Percentiles rank a stretch among this genome's conserved stretches.
Evolutionary conservation across 1,284 basidiomycete genomes (phyloP).

Genomic region (Sanghuangporus weigelae): DNA sequence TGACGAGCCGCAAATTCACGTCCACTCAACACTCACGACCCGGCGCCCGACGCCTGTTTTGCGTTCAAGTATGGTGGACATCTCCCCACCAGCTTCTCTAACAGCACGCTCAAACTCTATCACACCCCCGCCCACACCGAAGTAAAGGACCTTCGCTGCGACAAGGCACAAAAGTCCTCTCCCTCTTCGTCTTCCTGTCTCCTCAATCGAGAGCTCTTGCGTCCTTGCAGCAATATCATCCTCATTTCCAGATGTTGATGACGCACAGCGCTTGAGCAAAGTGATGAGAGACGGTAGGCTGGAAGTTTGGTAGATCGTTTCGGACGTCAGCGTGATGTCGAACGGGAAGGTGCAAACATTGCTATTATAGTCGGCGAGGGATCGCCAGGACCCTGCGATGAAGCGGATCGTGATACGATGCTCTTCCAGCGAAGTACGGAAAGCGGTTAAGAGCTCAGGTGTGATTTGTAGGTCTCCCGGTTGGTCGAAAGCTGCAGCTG

Average conservation of each 20-base stretch:
- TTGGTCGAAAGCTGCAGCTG: constrained; percentile 24
- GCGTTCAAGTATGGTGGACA: constrained; percentile 51
- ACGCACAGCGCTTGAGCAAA: constrained; percentile 28
- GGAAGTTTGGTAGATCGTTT: constrained; percentile 84
- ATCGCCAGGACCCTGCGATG: constrained; percentile 80
- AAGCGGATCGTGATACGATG: constrained; percentile 64
- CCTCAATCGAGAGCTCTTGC: not conserved
- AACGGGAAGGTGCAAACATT: constrained; percentile 33
- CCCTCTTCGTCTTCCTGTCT: not conserved
- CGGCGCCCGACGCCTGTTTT: constrained; percentile 60
- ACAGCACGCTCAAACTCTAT: constrained; percentile 65
- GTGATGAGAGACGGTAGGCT: constrained; percentile 64
- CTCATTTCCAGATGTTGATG: not conserved
- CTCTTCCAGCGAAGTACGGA: constrained; percentile 50
- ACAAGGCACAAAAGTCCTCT: constrained; percentile 50
- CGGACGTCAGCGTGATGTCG: constrained; percentile 80
- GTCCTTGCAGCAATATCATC: not conserved
- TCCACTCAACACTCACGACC: constrained; percentile 58
- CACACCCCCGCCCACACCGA: constrained; percentile 92
- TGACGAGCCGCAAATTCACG: not conserved
- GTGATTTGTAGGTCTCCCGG: constrained; percentile 60
- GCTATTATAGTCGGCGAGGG: constrained; percentile 17
- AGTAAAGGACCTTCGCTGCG: constrained; percentile 90
- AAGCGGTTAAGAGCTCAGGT: constrained; percentile 57
- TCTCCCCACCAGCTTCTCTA: constrained; percentile 32